phyloP scores from a whole-genome alignment of 2,329 filamentous ascomycete genomes.

The Claviceps cyperi region DNA sequence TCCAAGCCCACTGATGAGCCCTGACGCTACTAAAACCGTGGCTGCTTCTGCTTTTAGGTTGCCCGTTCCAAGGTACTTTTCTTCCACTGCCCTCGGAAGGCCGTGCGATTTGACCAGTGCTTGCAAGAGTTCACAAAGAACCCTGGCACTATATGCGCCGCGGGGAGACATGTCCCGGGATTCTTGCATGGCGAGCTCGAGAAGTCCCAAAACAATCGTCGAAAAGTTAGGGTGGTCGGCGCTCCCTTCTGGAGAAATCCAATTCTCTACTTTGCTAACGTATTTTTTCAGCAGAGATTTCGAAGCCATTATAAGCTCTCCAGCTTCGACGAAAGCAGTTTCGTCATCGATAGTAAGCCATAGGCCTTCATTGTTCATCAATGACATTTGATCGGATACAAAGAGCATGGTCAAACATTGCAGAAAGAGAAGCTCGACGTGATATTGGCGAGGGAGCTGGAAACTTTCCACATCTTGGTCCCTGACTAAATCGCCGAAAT shows the following conservation, averaged over 20 bases:
- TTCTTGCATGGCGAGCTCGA: constrained; percentile 30
- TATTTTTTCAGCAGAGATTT: constrained; percentile 23
- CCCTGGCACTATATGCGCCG: constrained; percentile 38
- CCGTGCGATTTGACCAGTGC: constrained; percentile 32
- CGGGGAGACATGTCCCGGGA: constrained; percentile 26
- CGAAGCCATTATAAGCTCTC: constrained; percentile 27
- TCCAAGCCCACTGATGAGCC: constrained; percentile 37
- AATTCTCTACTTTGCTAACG: constrained; percentile 19
- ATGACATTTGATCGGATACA: constrained; percentile 38
- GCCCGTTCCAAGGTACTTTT: constrained; percentile 29
- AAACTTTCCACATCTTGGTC: constrained; percentile 23
- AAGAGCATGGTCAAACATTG: constrained; percentile 37
- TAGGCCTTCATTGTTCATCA: constrained; percentile 27
- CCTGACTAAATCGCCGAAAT: constrained; percentile 48
- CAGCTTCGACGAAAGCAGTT: constrained; percentile 24
- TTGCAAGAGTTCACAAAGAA: constrained; percentile 35
- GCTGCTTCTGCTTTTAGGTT: constrained; percentile 31
- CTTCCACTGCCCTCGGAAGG: constrained; percentile 29
- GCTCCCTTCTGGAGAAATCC: constrained; percentile 19
- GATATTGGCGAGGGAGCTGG: constrained; percentile 24
- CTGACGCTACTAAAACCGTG: constrained; percentile 33
- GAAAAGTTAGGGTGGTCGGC: constrained; percentile 20
- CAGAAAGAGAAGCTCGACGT: constrained; percentile 36
- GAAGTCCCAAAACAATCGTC: constrained; percentile 24
- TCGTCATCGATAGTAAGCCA: constrained; percentile 28